Percentiles rank a stretch among this genome's conserved stretches.
These are phyloP conservation scores for Neocucurbitaria cava DNA, from an alignment of 2,329 filamentous ascomycete species.

Conservation along the genomic window DNA sequence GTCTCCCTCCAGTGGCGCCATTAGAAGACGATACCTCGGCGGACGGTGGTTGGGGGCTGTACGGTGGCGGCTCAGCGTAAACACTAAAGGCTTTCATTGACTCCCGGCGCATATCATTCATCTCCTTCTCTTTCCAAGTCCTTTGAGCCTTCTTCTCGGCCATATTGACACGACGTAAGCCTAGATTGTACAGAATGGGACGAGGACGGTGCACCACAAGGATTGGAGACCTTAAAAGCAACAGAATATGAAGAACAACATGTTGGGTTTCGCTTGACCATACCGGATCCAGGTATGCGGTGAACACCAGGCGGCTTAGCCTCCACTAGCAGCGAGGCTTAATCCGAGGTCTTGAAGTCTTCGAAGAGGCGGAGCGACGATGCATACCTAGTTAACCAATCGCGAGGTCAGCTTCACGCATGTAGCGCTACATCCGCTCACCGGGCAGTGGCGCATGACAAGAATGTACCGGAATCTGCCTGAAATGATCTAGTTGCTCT, in stretches of 20 bases:
- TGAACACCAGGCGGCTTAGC: conserved; percentile 7
- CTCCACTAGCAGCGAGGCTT: not conserved
- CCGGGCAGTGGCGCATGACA: not conserved
- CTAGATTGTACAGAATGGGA: not conserved
- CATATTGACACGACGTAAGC: not conserved
- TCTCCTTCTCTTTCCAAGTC: conserved; percentile 10
- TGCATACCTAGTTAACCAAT: not conserved
- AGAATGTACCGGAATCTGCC: not conserved
- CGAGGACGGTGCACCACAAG: not conserved
- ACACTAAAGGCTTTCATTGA: conserved; percentile 12
- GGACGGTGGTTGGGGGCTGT: conserved; percentile 11
- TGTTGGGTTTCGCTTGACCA: not conserved
- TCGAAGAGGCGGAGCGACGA: not conserved
- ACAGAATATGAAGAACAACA: not conserved
- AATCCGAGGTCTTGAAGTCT: not conserved
- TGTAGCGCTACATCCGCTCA: not conserved
- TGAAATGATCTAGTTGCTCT: too few species aligned
- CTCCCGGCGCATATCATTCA: conserved; percentile 4
- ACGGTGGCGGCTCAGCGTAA: conserved; percentile 17
- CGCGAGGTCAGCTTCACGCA: not conserved
- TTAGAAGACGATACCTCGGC: not conserved
- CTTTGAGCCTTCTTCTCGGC: conserved; percentile 4
- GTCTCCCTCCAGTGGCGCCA: not conserved
- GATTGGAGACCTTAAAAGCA: not conserved
- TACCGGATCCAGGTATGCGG: conserved; percentile 8